phyloP scores from a whole-genome alignment of 371 early-diverging fungal species.

The Saksenaea vasiformis region DNA sequence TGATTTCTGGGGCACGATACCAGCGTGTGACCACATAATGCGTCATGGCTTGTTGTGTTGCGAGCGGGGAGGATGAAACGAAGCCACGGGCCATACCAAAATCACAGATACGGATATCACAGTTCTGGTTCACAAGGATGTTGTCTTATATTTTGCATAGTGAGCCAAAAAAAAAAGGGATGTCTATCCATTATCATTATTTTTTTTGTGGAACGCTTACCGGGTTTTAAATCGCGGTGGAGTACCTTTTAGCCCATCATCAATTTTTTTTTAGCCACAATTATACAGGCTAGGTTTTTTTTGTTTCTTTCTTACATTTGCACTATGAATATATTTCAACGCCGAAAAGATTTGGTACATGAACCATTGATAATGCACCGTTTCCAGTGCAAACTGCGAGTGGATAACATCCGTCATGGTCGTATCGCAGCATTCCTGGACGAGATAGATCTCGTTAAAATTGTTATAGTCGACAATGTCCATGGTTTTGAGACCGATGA shows the following conservation, averaged over 20 bases:
- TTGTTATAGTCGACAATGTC: slow-evolving; percentile 64
- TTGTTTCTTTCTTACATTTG: slow-evolving; percentile 76
- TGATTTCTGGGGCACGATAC: slow-evolving; percentile 55
- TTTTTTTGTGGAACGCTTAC: slow-evolving; percentile 22
- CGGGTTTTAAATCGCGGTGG: slow-evolving; percentile 90
- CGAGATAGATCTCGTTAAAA: slow-evolving; percentile 73
- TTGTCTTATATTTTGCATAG: too few species aligned
- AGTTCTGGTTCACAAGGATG: slow-evolving; percentile 89
- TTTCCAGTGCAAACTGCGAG: slow-evolving; percentile 80
- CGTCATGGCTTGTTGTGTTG: slow-evolving; percentile 38
- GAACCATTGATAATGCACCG: slow-evolving; percentile 92
- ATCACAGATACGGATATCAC: slow-evolving; percentile 65
- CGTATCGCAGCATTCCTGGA: slow-evolving; percentile 85
- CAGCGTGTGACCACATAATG: slow-evolving; percentile 51
- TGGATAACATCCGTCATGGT: slow-evolving; percentile 91
- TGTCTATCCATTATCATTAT: too few species aligned
- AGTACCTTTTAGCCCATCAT: slow-evolving; percentile 53
- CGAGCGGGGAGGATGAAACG: slow-evolving; percentile 20
- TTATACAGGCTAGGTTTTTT: too few species aligned
- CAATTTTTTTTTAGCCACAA: neutral
- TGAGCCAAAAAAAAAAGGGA: neutral
- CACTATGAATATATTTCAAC: slow-evolving; percentile 89
- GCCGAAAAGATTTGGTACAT: slow-evolving; percentile 89
- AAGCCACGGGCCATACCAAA: slow-evolving; percentile 56
- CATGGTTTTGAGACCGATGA: slow-evolving; percentile 71